Base-by-base conservation (phyloP, 2,329 filamentous ascomycete species). In the Hypoxylon rubiginosum region DNA sequence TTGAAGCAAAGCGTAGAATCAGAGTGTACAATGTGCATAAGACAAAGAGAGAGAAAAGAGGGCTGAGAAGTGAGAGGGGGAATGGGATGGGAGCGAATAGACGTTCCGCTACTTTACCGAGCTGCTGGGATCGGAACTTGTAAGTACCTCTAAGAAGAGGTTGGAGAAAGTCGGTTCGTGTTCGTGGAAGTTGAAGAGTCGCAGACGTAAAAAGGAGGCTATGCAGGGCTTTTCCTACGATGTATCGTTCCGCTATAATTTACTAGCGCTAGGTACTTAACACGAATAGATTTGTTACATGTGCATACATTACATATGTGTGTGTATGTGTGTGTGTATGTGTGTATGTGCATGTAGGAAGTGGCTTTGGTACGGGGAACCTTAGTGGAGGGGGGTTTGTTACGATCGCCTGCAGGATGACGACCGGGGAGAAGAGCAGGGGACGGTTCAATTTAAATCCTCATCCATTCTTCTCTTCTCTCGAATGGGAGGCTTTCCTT, bases 51-150 rank as follows among this genome's bases (percentile, higher is more conserved):
- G 21, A 24, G 30, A 28, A 28, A 19, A 41, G 36, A 56, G 39
- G 26, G 17, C 19, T 13, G 30, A 24, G 41, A 55, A 39, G 24
- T 15, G 21, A 19, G 39, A 62, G 48, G 11, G 6, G n/a, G 21
- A n/a, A n/a, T n/a, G n/a, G 32, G 21, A 48, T 30, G 43, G 17
- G 46, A 54, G 19, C 48, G 43, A 62, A 58, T 58, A 43, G 15
- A 51, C n/a, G 50, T 19, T 15, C 43, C 55, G 66, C 66, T 57
- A 62, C n/a, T 68, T 68, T 68, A 66, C 66, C 66, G 62, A 64
- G 55, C 58, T 34, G 39, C 54, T 21, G 41, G 66, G 58, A 60
- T 64, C 46, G 13, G 36, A 51, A 43, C 49, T 62, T 58, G 49
- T 28, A 55, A 24, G 21, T 24, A 24, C 21, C 21, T 58, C 58